Evolutionary conservation across 2,329 filamentous ascomycete species (phyloP), one percentile per base, ranked within the genome.

Genomic region (Fusarium marasasianum): DNA sequence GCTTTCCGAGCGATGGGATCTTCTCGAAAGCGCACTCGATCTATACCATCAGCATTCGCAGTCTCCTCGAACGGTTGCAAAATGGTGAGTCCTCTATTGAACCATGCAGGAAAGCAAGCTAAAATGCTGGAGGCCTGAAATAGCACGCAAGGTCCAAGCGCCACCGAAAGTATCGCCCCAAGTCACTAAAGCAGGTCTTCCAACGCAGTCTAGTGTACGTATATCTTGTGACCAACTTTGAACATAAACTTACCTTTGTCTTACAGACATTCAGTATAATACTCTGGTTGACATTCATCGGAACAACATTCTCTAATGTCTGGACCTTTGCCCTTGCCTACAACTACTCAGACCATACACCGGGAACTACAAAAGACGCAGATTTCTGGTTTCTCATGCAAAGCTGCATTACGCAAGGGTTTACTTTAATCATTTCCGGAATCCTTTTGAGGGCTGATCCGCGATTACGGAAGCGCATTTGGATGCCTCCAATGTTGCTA

Each of bases 91-190:
- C 13, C 8, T 3, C 5, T 2, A n/a, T 7, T 17, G 1, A 3
- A 1, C 1, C 15, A 20, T 1, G 0, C 2, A 29, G 4, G 3
- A 29, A 29, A 18, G 10, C 0, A 8, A 31, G 8, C 51, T 40
- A 2, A 55, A 29, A 9, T n/a, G 1, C 0, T 40, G 1, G 0
- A 29, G 51, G 51, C 8, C 37, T 2, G 24, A 55, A 7, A 22
- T 55, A 17, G 37, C 37, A 4, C 33, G 37, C 6, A 38, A n/a
- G 8, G 1, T 31, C 8, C 51, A 40, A 40, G 51, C 3, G 7
- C 1, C 2, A 3, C 3, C 5, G 4, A 55, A 55, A 31, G 15
- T 29, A 0, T 2, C 3, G 4, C 11, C 35, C 12, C 24, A 18
- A 14, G 24, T 14, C 5, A 55, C 14, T 5, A 55, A 14, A 17